Evolutionary conservation across 1,284 basidiomycete genomes (phyloP), one percentile per base, ranked within the genome.

Genomic region (Heterobasidion occidentale): DNA sequence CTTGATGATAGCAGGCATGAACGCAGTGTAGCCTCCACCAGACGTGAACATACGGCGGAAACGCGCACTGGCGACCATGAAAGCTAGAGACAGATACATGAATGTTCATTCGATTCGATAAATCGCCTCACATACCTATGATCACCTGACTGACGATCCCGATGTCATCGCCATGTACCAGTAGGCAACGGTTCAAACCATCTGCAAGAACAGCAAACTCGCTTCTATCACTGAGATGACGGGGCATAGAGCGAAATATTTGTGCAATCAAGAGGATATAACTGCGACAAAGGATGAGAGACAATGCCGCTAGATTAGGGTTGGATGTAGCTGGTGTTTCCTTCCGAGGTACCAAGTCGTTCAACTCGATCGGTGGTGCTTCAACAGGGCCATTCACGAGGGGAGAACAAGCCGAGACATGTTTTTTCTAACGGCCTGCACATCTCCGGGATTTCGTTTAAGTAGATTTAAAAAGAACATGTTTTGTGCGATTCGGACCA

Each of bases 401-500:
- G 86, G 86, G 7, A 88, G 70, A 8, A 79, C 79, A 4, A 92
- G 72, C 34, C 78, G 74, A 9, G 80, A 74, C 71, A 90, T 78
- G 63, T 76, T 83, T 72, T 89, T 90, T 58, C 89, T 80, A 57
- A 91, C 73, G 46, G 81, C 69, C 58, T 86, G 85, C 3, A 90
- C 81, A 56, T 92, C 89, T 64, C 88, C 81, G 4, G 79, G 79
- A 64, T 85, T 86, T 38, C 79, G 78, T 63, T 81, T 83, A 35
- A 92, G 71, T 71, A 90, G 79, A 11, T 79, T 73, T 20, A 81
- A 67, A 59, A 90, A 83, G 36, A 92, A 69, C 63, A 87, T 72
- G 58, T 91, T 85, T 70, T 92, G 90, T 0, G 87, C 80, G 1
- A 83, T 77, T 34, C 89, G 81, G 51, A 91, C 77, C 69, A 86